phyloP scores from a whole-genome alignment of 352 stramenopile genomes.

The Phytopythium helicoides region DNA sequence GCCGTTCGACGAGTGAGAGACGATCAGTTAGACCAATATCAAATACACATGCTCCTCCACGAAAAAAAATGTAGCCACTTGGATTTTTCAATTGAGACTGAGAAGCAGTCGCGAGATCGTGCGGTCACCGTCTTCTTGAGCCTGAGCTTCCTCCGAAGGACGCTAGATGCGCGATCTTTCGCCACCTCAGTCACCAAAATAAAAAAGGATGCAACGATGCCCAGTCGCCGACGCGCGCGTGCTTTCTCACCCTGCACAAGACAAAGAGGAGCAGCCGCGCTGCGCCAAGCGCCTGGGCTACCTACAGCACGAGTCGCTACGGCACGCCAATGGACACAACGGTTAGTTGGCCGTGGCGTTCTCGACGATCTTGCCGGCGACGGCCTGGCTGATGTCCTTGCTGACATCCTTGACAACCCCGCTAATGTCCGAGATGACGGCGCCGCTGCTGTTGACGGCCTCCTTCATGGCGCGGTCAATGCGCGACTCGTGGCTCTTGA shows the following conservation, averaged over 20 bases:
- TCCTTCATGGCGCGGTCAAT: constrained; percentile 87
- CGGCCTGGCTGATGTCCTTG: constrained; percentile 69
- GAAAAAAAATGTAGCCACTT: constrained; percentile 24
- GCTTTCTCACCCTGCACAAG: constrained; percentile 6
- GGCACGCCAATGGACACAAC: neutral
- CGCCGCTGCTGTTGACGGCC: constrained; percentile 66
- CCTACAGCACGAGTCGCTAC: neutral
- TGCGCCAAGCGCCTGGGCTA: constrained; percentile 13
- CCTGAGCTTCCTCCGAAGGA: neutral
- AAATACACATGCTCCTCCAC: neutral
- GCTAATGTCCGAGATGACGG: constrained; percentile 79
- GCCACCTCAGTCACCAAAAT: neutral
- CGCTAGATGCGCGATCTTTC: neutral
- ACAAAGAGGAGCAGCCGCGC: neutral
- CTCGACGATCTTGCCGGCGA: constrained; percentile 78
- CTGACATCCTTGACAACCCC: constrained; percentile 73
- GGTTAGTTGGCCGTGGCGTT: constrained; percentile 10
- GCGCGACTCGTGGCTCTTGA: constrained; percentile 78
- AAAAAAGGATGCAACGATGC: neutral
- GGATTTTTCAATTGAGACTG: constrained; percentile 6
- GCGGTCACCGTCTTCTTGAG: too few relatives aligned
- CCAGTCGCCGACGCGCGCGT: constrained; percentile 2
- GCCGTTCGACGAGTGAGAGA: constrained; percentile 30
- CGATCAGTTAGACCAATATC: too few relatives aligned
- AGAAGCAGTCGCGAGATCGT: neutral